Base-by-base conservation (phyloP, 805 yeast genomes). In the Myxozyma sirexii region DNA sequence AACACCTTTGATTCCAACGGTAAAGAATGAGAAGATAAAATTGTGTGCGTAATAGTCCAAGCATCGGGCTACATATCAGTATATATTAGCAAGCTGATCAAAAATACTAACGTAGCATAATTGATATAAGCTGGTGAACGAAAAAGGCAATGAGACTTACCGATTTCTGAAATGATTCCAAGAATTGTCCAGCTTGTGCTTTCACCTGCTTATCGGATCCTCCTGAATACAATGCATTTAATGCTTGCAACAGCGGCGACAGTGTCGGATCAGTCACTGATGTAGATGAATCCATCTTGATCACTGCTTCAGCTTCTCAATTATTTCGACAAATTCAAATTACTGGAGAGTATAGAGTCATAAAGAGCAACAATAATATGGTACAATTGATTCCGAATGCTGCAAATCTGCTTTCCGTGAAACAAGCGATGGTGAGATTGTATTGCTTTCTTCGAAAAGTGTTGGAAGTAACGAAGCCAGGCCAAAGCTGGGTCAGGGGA, bases 81-180 rank as follows among this genome's bases (percentile, higher is more conserved):
- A 23, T 27, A 13, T 35, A 41, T 57, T 29, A 46, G 41, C 15
- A 29, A 41, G 8, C 27, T 3, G n/a, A 29, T 23, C 13, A 29
- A 29, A 6, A 29, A 10, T 29, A 29, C 6, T 29, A 29, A 29
- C 6, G 33, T 7, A 7, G 33, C 10, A 29, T 7, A 29, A 29
- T 29, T 29, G 33, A 6, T 7, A 10, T 7, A 10, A 29, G 33
- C 10, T 7, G 33, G 6, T 7, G 33, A 29, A 29, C 33, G 6
- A 29, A n/a, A n/a, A n/a, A n/a, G n/a, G n/a, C 10, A 10, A 10
- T 29, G 37, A 12, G 8, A 59, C 74, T 46, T 68, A 72, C 75
- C 53, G 60, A 82, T 71, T 91, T 87, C 74, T 94, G 97, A 74
- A 94, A 94, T 33, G 80, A 75, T 71, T 92, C 93, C 58, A 94